Evolutionary conservation across 1,139 yeast species (phyloP), one percentile per base, ranked within the genome.

Genomic region (Fermentozyma sake): DNA sequence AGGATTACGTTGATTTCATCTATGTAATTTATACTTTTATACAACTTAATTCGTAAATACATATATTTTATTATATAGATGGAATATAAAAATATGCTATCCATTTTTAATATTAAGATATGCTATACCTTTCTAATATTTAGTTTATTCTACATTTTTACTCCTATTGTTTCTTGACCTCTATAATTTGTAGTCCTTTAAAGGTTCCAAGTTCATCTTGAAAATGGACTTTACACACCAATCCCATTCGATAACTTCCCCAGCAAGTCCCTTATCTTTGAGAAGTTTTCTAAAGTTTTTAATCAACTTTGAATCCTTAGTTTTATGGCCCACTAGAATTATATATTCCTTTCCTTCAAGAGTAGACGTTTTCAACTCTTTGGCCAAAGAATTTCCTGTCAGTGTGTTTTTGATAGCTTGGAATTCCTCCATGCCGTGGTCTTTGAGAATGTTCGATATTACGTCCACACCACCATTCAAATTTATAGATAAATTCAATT

Each of bases 381-480:
- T 27, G 4, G 30, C 23, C 25, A 15, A 23, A n/a, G 6, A n/a
- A 12, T 7, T 7, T 23, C n/a, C 25, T 2, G 43, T 23, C 10
- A 29, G 18, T 15, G 24, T 32, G 7, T 26, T 26, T 22, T 57
- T 62, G 12, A 64, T 56, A 3, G 61, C 58, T 26, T 57, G 55
- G n/a, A 33, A 38, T 7, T 66, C 48, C 4, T 51, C 58, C 14
- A 61, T 47, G 1, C 95, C 95, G 50, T 86, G 95, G 3, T 79
- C 72, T 23, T 56, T 58, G 12, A 86, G 59, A 13, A 87, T 79
- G 22, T 75, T 63, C 2, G 78, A 62, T 5, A 85, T 70, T 1
- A 77, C 69, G 0, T 70, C 71, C 3, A 64, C 54, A 0, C 93
- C 87, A 15, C 93, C 95, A n/a, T 76, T 73, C 18, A 82, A 61